A percentile compares a stretch with the other conserved stretches of the same genome.
These are phyloP conservation scores for Thelonectria rubi DNA, from an alignment of 2,329 filamentous ascomycete genomes.

Conservation along the genomic window DNA sequence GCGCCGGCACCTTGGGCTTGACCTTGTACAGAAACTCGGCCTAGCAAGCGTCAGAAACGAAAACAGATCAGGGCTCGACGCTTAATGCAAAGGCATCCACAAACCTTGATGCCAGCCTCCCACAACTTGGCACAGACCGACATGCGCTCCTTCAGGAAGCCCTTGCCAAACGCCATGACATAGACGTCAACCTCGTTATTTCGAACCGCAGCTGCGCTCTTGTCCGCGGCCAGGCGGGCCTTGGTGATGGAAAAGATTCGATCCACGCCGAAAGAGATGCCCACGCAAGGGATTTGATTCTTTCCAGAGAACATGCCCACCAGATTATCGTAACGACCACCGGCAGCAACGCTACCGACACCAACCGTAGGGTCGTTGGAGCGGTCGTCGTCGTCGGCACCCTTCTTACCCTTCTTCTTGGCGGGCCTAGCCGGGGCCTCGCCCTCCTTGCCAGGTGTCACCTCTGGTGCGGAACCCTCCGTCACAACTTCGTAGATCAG, in stretches of 20 bases:
- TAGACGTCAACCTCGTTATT: slow-evolving; percentile 85
- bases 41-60: slow-evolving; percentile 47
- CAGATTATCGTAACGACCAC: slow-evolving; percentile 90
- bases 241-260: slow-evolving; percentile 94
- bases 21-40: slow-evolving; percentile 90
- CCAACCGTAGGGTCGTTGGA: slow-evolving; percentile 83
- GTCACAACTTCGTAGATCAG: slow-evolving; percentile 92
- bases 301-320: slow-evolving; percentile 94
- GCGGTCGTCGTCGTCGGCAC: slow-evolving; percentile 68
- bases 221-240: slow-evolving; percentile 70
- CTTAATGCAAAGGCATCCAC: slow-evolving; percentile 26
- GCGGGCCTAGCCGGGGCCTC: slow-evolving; percentile 49
- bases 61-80: neutral
- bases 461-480: slow-evolving; percentile 73
- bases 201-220: slow-evolving; percentile 55
- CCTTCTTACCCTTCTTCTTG: slow-evolving; percentile 61
- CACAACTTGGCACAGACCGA: slow-evolving; percentile 78
- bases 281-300: slow-evolving; percentile 72
- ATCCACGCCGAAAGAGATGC: slow-evolving; percentile 91
- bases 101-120: slow-evolving; percentile 85
- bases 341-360: slow-evolving; percentile 88
- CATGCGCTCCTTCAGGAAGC: slow-evolving; percentile 87
- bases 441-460: slow-evolving; percentile 49
- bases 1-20: slow-evolving; percentile 86
- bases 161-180: slow-evolving; percentile 94